phyloP scores from a whole-genome alignment of 768 basidiomycete genomes.

The Clitopilus passeckerianus region DNA sequence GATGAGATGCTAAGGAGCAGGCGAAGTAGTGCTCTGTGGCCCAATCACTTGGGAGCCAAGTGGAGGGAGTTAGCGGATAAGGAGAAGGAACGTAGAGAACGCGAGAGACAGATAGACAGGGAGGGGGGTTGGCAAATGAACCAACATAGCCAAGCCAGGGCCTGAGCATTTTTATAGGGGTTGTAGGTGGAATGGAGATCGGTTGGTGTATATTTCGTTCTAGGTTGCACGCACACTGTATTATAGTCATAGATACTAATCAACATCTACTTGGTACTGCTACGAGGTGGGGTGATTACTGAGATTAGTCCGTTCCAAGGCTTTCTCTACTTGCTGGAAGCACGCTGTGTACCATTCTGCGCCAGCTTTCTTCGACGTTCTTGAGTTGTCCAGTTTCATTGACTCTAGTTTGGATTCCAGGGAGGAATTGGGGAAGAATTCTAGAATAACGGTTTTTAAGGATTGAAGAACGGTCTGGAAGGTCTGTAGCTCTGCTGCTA shows the following conservation, averaged over 20 bases:
- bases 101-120: constrained; percentile 23
- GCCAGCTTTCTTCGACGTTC: constrained; percentile 24
- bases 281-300: background rate
- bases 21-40: constrained; percentile 55
- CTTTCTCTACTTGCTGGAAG: constrained; percentile 54
- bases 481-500: constrained; percentile 32
- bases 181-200: background rate
- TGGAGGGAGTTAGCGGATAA: constrained; percentile 49
- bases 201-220: background rate
- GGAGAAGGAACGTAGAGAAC: constrained; percentile 25
- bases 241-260: background rate
- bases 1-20: constrained; percentile 48
- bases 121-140: constrained; percentile 8
- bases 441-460: constrained; percentile 26
- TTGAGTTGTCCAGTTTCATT: constrained; percentile 12
- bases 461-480: constrained; percentile 31
- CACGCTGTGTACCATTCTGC: constrained; percentile 64
- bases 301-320: constrained; percentile 19
- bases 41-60: constrained; percentile 55
- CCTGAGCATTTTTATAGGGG: background rate
- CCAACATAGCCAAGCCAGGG: background rate
- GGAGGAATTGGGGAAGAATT: constrained; percentile 14
- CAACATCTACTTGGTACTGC: background rate
- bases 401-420: constrained; percentile 24
- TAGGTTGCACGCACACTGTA: background rate